phyloP scores from a whole-genome alignment of 2,329 filamentous ascomycete genomes.

The Akanthomyces uredinophilus region DNA sequence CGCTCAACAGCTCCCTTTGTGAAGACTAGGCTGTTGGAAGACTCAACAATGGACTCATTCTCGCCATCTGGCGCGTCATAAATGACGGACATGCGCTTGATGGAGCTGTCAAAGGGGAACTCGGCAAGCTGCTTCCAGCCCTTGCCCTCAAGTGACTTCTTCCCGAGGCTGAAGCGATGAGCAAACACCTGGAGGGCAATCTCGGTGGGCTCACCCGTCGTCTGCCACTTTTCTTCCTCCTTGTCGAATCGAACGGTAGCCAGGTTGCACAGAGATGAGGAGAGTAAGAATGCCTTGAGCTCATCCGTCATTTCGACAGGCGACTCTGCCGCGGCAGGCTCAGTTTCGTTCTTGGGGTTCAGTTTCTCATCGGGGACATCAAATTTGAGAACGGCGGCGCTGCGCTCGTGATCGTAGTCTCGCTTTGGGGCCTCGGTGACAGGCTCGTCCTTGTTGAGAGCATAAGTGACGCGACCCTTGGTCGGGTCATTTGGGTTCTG shows the following conservation, averaged over 20 bases:
- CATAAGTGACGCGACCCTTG: slow-evolving; percentile 47
- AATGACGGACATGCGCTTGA: slow-evolving; percentile 77
- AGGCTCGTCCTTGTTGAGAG: slow-evolving; percentile 31
- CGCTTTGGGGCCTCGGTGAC: slow-evolving; percentile 36
- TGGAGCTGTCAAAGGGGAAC: slow-evolving; percentile 72
- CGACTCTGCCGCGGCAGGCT: slow-evolving; percentile 32
- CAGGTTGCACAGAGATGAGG: slow-evolving; percentile 61
- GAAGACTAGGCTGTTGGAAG: slow-evolving; percentile 48
- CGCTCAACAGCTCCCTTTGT: slow-evolving; percentile 60
- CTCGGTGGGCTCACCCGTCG: slow-evolving; percentile 67
- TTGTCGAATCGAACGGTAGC: slow-evolving; percentile 53
- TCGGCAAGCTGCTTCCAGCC: slow-evolving; percentile 64
- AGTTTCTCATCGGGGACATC: slow-evolving; percentile 56
- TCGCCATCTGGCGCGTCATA: slow-evolving; percentile 49
- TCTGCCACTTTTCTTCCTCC: slow-evolving; percentile 56
- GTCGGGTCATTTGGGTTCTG: slow-evolving; percentile 58
- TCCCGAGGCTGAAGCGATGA: slow-evolving; percentile 58
- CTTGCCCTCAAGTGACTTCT: slow-evolving; percentile 44
- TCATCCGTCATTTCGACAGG: slow-evolving; percentile 39
- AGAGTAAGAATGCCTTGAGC: slow-evolving; percentile 47
- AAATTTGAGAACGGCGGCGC: slow-evolving; percentile 55
- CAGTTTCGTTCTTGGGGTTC: slow-evolving; percentile 30
- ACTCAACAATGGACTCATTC: slow-evolving; percentile 32
- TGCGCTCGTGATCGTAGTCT: slow-evolving; percentile 57
- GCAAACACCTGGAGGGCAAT: slow-evolving; percentile 73